Conservation (phyloP, 768 basidiomycete species). For the Tubosaeta brunneosetosa region DNA sequence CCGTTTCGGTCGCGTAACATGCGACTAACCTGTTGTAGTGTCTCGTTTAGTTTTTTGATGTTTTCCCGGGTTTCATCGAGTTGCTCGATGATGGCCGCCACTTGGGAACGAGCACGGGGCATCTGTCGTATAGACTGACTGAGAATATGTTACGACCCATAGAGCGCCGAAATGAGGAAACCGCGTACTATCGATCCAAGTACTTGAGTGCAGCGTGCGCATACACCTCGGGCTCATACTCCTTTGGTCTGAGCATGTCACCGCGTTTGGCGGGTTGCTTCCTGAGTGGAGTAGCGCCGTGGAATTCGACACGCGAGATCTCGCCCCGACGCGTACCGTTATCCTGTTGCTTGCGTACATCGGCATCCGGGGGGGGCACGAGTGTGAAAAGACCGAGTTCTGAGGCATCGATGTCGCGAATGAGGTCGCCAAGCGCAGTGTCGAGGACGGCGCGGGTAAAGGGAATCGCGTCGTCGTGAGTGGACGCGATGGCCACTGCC, state of each 20-base stretch:
- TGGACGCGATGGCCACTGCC: slow-evolving; percentile 32
- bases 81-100: slow-evolving; percentile 35
- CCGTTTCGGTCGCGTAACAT: slow-evolving; percentile 1
- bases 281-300: slow-evolving; percentile 66
- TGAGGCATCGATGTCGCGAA: slow-evolving; percentile 73
- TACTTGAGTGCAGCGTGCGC: slow-evolving; percentile 72
- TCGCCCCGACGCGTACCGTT: slow-evolving; percentile 32
- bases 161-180: neutral
- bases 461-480: slow-evolving; percentile 25
- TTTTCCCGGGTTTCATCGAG: slow-evolving; percentile 35
- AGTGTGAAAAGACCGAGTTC: slow-evolving; percentile 77
- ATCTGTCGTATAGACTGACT: slow-evolving; percentile 46
- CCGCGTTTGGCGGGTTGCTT: slow-evolving; percentile 37
- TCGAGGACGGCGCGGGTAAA: slow-evolving; percentile 66
- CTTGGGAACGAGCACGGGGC: slow-evolving; percentile 45
- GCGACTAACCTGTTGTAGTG: slow-evolving; percentile 37
- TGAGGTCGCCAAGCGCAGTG: slow-evolving; percentile 64
- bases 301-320: slow-evolving; percentile 61
- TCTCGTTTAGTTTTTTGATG: slow-evolving; percentile 33
- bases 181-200: slow-evolving; percentile 69
- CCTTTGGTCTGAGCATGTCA: slow-evolving; percentile 32
- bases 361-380: slow-evolving; percentile 33
- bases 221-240: slow-evolving; percentile 70
- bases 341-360: slow-evolving; percentile 26
- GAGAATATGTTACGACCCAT: slow-evolving; percentile 29